Evolutionary conservation across 169 alveolate species (phyloP).

Genomic region (Cryptosporidium tyzzeri): DNA sequence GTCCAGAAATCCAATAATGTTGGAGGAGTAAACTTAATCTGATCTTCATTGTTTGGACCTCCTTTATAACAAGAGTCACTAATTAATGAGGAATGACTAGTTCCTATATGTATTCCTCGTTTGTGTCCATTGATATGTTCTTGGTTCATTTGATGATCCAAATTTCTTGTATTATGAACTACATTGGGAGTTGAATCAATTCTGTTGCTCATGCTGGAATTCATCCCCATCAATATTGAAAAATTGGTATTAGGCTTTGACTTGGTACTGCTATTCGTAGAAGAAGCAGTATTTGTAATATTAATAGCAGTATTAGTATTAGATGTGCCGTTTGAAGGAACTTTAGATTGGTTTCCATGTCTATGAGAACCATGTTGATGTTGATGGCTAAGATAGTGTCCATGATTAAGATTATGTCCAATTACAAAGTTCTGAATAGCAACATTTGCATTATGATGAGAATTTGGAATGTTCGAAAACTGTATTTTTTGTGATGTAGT

Average conservation of each 20-base stretch:
- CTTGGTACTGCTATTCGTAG: not conserved
- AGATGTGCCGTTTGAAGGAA: not conserved
- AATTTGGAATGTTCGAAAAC: not conserved
- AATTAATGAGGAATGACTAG: constrained; percentile 6
- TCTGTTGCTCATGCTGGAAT: not conserved
- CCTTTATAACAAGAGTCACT: not conserved
- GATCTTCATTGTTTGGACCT: constrained; percentile 29
- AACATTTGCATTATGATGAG: not conserved
- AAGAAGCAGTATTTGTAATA: not conserved
- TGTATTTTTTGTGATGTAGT: not conserved
- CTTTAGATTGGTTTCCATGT: not conserved
- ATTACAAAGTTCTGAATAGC: not conserved
- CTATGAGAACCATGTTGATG: not conserved
- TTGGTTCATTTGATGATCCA: not conserved
- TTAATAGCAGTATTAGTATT: not conserved
- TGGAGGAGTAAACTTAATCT: constrained; percentile 37
- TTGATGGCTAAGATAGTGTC: not conserved
- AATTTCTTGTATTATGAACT: not conserved
- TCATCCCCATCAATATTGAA: not conserved
- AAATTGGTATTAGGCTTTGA: not conserved
- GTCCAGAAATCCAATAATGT: constrained; percentile 69
- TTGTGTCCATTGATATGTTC: not conserved
- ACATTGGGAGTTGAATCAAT: not conserved
- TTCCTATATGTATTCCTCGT: not conserved
- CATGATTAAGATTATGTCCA: not conserved